phyloP scores from a whole-genome alignment of 2,329 filamentous ascomycete species.

The Magnaporthiopsis rhizophila region DNA sequence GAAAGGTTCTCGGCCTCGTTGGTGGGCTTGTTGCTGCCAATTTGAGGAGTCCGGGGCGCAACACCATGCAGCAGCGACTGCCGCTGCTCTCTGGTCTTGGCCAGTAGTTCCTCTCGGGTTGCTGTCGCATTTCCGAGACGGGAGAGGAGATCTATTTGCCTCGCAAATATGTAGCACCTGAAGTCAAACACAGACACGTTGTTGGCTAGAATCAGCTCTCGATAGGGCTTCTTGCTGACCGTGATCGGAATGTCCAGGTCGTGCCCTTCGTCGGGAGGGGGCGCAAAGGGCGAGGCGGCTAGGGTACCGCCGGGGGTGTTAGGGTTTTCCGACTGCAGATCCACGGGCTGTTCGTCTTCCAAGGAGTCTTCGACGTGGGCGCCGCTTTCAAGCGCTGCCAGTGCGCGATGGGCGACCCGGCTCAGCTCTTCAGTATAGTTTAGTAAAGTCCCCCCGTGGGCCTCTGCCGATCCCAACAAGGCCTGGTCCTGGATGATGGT shows the following conservation, averaged over 20 bases:
- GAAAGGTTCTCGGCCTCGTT: constrained; percentile 66
- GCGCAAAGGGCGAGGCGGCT: neutral
- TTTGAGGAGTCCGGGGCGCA: constrained; percentile 36
- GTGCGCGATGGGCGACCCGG: constrained; percentile 44
- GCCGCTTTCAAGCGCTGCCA: constrained; percentile 25
- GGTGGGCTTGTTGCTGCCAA: constrained; percentile 34
- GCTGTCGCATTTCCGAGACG: constrained; percentile 70
- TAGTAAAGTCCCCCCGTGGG: constrained; percentile 66
- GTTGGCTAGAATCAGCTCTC: constrained; percentile 86
- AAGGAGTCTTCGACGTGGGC: constrained; percentile 10
- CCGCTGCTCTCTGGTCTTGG: constrained; percentile 54
- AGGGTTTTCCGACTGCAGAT: constrained; percentile 34
- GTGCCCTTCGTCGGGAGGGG: constrained; percentile 11
- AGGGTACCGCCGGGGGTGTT: constrained; percentile 16
- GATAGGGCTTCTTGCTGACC: constrained; percentile 68
- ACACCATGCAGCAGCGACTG: constrained; percentile 50
- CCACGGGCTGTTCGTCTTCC: constrained; percentile 35
- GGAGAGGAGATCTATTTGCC: constrained; percentile 75
- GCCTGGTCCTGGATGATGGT: constrained; percentile 69
- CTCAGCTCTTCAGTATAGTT: constrained; percentile 67
- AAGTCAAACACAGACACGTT: constrained; percentile 97
- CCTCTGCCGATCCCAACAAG: constrained; percentile 47
- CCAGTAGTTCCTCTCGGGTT: constrained; percentile 52
- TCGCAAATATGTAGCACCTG: constrained; percentile 83
- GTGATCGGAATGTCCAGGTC: constrained; percentile 54